A percentile compares a stretch with the other conserved stretches of the same genome.
Evolutionary conservation across 2,329 filamentous ascomycete genomes (phyloP).

Genomic region (Ascocoryne sarcoides): DNA sequence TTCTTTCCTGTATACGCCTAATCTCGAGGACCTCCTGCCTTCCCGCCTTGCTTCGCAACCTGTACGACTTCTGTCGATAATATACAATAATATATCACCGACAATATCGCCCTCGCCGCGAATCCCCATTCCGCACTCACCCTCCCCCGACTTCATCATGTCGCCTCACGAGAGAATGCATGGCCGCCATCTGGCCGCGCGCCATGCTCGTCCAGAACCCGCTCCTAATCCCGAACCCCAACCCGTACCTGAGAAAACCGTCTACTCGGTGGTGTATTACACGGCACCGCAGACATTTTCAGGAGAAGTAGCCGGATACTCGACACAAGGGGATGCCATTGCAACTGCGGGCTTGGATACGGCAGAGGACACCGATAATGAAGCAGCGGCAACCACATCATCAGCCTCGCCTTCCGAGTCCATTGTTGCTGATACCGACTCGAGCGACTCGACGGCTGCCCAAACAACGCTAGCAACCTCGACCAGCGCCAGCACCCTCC

Average conservation of each 20-base stretch:
- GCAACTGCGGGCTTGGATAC: background rate
- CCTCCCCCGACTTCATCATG: background rate
- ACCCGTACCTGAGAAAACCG: constrained; percentile 22
- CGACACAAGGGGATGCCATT: constrained; percentile 28
- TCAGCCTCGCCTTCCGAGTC: constrained; percentile 2
- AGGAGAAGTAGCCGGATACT: constrained; percentile 40
- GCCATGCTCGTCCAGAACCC: background rate
- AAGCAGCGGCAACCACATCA: constrained; percentile 4
- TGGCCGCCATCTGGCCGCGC: background rate
- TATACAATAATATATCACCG: background rate
- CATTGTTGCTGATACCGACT: constrained; percentile 4
- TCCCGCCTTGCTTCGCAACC: background rate
- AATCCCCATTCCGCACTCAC: background rate
- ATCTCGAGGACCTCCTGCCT: background rate
- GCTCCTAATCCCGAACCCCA: constrained; percentile 5
- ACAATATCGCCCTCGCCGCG: background rate
- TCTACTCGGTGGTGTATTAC: constrained; percentile 40
- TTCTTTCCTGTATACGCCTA: no score
- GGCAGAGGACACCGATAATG: background rate
- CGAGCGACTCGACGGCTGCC: background rate
- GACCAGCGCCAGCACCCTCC: constrained; percentile 7
- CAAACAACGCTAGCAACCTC: constrained; percentile 8
- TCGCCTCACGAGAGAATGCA: background rate
- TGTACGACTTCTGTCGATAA: no score
- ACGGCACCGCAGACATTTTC: constrained; percentile 43